Conservation (phyloP, 306 rosid species). For the Cotoneaster glaucophyllus region DNA sequence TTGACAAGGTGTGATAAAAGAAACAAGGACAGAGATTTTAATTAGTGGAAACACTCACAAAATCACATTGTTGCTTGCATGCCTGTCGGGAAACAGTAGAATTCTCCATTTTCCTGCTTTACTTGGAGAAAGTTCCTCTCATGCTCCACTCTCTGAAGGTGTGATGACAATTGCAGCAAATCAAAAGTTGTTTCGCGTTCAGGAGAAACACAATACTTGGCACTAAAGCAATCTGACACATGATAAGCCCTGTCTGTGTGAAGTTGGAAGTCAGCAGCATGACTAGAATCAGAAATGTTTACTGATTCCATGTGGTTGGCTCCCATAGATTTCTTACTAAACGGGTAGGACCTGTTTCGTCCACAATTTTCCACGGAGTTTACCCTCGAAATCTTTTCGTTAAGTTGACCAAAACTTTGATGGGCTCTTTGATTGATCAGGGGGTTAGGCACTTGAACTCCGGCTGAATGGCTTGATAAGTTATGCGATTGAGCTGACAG, state of each 20-base stretch:
- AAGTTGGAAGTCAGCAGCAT: constrained; percentile 18
- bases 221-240: constrained; percentile 10
- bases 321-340: constrained; percentile 26
- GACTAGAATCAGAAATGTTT: constrained; percentile 20
- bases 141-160: constrained; percentile 74
- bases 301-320: constrained; percentile 25
- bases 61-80: constrained; percentile 28
- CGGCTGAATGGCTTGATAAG: constrained; percentile 29
- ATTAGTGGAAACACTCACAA: constrained; percentile 19
- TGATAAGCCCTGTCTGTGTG: constrained; percentile 19
- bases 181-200: constrained; percentile 50
- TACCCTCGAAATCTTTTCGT: constrained; percentile 18
- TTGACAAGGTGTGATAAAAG: constrained; percentile 3
- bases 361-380: constrained; percentile 26
- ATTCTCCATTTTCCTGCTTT: constrained; percentile 46
- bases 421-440: constrained; percentile 14
- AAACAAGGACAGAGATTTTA: neutral
- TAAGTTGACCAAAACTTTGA: constrained; percentile 19
- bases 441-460: constrained; percentile 25
- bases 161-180: constrained; percentile 63
- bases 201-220: constrained; percentile 23
- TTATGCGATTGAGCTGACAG: constrained; percentile 68
- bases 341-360: constrained; percentile 26
- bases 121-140: constrained; percentile 46
- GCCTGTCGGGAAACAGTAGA: constrained; percentile 35